Evolutionary conservation across 2,329 filamentous ascomycete genomes (phyloP), one percentile per base, ranked within the genome.

Genomic region (Cladophialophora exuberans): DNA sequence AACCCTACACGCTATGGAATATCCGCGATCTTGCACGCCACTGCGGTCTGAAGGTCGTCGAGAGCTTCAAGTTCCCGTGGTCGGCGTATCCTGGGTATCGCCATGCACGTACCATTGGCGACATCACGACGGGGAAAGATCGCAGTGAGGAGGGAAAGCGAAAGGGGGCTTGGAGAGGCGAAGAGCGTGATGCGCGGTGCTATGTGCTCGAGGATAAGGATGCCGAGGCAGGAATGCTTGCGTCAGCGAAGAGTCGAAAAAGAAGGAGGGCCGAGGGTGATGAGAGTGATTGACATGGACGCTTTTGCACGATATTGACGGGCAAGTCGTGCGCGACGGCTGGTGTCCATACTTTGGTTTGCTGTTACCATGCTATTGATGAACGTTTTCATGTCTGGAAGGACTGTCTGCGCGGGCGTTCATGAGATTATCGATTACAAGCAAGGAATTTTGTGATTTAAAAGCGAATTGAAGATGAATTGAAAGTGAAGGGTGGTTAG

Each of bases 1-100:
- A 95, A 71, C 94, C 94, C 0, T 99, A 99, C 70, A 93, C 90
- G 2, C 80, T 97, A 1, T 99, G 94, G 94, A 97, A 97, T 74
- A 81, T 97, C 22, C 83, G 86, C 30, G 93, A 97, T 74, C 78
- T 99, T 23, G 94, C 83, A 1, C 81, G 93, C 5, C 90, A 96
- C 66, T 70, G 71, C 36, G 73, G 75, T n/a, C 52, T 78, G 59
- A 65, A 68, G 57, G 72, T 78, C 52, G 70, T 75, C 11, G 75
- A 74, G 35, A 77, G 73, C 63, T 78, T 78, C 58, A 71, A 62
- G 33, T 78, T 79, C 55, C 75, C 76, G 4, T 76, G 76, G 74
- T 59, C 66, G 49, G 74, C 73, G 30, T 78, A 79, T 65, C 68
- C 73, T 28, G 71, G 74, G 3, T 78, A 79, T 59, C 71, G 72